Evolutionary conservation across 2,329 filamentous ascomycete species (phyloP), one percentile per base, ranked within the genome.

Genomic region (Xylariaceae sp.): DNA sequence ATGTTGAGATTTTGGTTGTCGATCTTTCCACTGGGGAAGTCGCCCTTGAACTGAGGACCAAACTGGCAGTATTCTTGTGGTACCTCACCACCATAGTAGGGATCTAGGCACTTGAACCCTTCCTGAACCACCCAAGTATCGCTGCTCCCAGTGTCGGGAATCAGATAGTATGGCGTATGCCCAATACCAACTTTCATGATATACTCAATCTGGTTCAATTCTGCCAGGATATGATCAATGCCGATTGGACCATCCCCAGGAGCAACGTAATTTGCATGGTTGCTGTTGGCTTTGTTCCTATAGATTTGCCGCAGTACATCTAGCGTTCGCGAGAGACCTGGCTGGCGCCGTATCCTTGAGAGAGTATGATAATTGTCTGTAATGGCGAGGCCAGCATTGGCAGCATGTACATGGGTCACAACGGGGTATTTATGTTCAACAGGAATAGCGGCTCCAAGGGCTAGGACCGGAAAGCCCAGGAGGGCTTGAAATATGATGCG

Each of bases 21-120:
- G 30, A 69, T 66, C 47, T 55, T 57, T 11, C 67, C 69, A 6
- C 63, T 64, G 1, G 68, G 64, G 51, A 70, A 70, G 16, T 59
- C 57, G 2, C 68, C 67, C 36, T 58, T 55, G 56, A 62, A 70
- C 15, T 47, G 35, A 4, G 68, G 64, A 2, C 68, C 68, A 24
- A 71, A 67, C 11, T 58, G 53, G 56, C 69, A 72, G 6, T 56
- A 35, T 16, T 53, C 42, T n/a, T 61, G 43, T 7, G 49, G 24
- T 1, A 52, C 43, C 27, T 63, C 60, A n/a, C 40, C 42, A 4
- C 59, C 50, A 26, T 58, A 53, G 21, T 44, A 58, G 4, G 57
- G 58, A 48, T 69, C 51, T 10, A 54, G 3, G 27, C 51, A 54
- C 20, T 45, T 30, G 45, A 49, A 54, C 5, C 45, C 51, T 18